Conservation (phyloP, 1,284 basidiomycete genomes). For the Marasmius sp. region DNA sequence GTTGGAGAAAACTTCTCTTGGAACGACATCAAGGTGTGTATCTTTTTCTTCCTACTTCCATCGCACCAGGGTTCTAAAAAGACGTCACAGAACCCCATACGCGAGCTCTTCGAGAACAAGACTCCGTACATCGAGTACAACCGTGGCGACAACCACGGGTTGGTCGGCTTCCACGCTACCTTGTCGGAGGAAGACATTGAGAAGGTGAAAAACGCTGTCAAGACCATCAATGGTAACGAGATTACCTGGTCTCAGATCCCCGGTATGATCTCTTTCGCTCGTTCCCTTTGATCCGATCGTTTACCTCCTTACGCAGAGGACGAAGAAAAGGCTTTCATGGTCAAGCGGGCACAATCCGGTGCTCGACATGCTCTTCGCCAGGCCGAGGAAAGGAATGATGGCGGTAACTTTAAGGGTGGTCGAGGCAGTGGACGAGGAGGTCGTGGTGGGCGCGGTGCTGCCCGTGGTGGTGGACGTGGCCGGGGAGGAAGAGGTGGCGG, state of each 20-base stretch:
- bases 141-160: constrained; percentile 60
- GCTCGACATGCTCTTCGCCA: constrained; percentile 50
- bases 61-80: neutral
- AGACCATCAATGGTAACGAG: constrained; percentile 59
- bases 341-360: constrained; percentile 68
- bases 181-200: constrained; percentile 67
- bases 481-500: constrained; percentile 39
- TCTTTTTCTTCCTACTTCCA: constrained; percentile 15
- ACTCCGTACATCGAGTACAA: constrained; percentile 71
- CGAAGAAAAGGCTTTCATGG: constrained; percentile 66
- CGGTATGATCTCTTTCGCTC: constrained; percentile 41
- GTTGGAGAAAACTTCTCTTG: constrained; percentile 66
- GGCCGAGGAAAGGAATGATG: constrained; percentile 17
- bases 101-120: constrained; percentile 73
- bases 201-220: constrained; percentile 61
- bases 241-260: constrained; percentile 61
- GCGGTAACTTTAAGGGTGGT: constrained; percentile 34
- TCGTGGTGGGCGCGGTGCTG: constrained; percentile 38
- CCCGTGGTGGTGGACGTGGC: constrained; percentile 32
- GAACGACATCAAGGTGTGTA: constrained; percentile 66
- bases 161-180: constrained; percentile 74
- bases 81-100: constrained; percentile 60
- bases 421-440: constrained; percentile 44
- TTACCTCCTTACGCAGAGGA: constrained; percentile 39
- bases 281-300: neutral